Evolutionary conservation across 768 basidiomycete genomes (phyloP), one percentile per base, ranked within the genome.

Genomic region (Macrolepiota fuliginosa): DNA sequence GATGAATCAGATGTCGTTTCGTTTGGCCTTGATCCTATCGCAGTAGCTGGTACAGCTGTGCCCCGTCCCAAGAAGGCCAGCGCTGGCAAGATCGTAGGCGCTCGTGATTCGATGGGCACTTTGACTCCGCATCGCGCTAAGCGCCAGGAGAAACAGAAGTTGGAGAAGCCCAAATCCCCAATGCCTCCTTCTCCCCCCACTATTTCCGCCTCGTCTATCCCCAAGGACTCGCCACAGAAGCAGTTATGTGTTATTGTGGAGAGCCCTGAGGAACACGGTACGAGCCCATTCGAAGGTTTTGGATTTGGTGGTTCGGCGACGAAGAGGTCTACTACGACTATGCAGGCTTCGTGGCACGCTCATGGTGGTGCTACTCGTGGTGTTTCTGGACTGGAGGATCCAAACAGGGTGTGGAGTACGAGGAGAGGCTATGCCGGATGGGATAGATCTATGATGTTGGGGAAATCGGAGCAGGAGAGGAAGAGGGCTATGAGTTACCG

Each of bases 161-260:
- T 29, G 1, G 58, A 35, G 53, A 62, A 65, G 50, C 29, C 61
- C 4, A 54, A 29, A 47, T 50, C 65, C 12, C 42, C 66, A 27
- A 61, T 63, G 39, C n/a, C 59, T 15, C 62, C 65, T 25, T 50
- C 61, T 29, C 39, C 66, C 24, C 45, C 56, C 5, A 60, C 56
- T 22, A 63, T 54, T 27, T 57, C 56, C 0, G 49, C 64, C 4
- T 62, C 64, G 24, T 64, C 49, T 54, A 63, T 49, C 24, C 59
- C 40, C 32, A 46, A 61, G 32, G 51, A 65, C 37, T 42, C 54
- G 9, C 15, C 62, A 3, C 68, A 67, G 39, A 62, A 68, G 46
- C 65, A 55, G 42, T 66, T 75, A 4, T 68, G 68, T 27, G 66
- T 73, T 36, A 76, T 77, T 57, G 70, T 75, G 13, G 75, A 77